Evolutionary conservation across 2,329 filamentous ascomycete species (phyloP).

Genomic region (Colletotrichum tofieldiae): DNA sequence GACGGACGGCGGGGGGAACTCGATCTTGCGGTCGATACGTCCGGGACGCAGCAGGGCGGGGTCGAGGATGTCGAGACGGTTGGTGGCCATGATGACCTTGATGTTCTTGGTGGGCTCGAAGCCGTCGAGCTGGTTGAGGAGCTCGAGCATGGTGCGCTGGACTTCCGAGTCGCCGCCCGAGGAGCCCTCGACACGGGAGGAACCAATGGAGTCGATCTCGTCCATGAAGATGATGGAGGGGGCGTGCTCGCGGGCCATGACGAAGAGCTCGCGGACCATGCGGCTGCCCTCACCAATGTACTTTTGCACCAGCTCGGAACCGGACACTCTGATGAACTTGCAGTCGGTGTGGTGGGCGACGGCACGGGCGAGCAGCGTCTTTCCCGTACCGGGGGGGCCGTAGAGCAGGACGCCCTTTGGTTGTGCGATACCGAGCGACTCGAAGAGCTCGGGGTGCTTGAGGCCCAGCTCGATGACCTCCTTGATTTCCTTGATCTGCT

Average conservation of each 20-base stretch:
- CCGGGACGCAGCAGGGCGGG: constrained; percentile 95
- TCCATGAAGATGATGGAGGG: constrained; percentile 99
- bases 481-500: constrained; percentile 99
- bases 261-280: constrained; percentile 99
- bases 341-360: constrained; percentile 99
- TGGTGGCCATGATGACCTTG: constrained; percentile 99
- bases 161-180: constrained; percentile 98
- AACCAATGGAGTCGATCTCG: constrained; percentile 99
- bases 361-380: constrained; percentile 94
- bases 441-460: constrained; percentile 98
- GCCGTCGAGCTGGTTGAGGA: constrained; percentile 97
- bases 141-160: constrained; percentile 97
- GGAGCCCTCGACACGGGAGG: constrained; percentile 94
- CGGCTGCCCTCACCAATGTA: constrained; percentile 98
- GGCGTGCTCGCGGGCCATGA: constrained; percentile 98
- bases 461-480: constrained; percentile 99
- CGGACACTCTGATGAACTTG: constrained; percentile 98
- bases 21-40: constrained; percentile 98
- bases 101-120: constrained; percentile 99
- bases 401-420: constrained; percentile 98
- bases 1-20: constrained; percentile 96
- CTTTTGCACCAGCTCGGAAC: constrained; percentile 97
- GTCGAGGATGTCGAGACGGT: constrained; percentile 96
- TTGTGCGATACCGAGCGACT: constrained; percentile 98
- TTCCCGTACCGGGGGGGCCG: constrained; percentile 96